These are phyloP conservation scores for Psilocybe tampanensis DNA, from an alignment of 768 basidiomycete species.

Conservation along the genomic window DNA sequence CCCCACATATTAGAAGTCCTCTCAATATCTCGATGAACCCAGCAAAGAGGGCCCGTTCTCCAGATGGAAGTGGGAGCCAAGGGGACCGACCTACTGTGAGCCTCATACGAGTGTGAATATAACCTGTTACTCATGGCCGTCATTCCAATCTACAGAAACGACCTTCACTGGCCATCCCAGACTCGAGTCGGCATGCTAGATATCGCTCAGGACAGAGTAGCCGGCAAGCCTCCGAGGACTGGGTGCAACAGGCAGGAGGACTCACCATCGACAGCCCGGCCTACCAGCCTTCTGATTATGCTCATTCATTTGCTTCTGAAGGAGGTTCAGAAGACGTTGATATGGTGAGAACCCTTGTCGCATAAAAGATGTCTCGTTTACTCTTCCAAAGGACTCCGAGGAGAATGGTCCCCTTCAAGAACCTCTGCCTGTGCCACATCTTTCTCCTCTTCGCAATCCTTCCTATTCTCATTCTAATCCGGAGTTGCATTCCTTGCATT, in stretches of 20 bases:
- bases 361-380: slow-evolving; percentile 1
- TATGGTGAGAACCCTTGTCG: slow-evolving; percentile 44
- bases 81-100: slow-evolving; percentile 57
- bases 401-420: slow-evolving; percentile 4
- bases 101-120: not conserved
- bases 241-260: slow-evolving; percentile 71
- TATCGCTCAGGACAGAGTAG: slow-evolving; percentile 36
- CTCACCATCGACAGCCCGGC: slow-evolving; percentile 64
- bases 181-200: slow-evolving; percentile 12
- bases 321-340: slow-evolving; percentile 44
- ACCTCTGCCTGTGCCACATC: not conserved
- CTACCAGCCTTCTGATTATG: slow-evolving; percentile 20
- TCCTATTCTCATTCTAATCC: slow-evolving; percentile 5
- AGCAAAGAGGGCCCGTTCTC: slow-evolving; percentile 66
- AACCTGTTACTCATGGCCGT: not conserved
- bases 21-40: slow-evolving; percentile 26
- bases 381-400: slow-evolving; percentile 25
- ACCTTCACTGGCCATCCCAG: slow-evolving; percentile 38
- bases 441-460: not conserved
- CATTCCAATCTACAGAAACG: slow-evolving; percentile 58
- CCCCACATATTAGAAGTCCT: slow-evolving; percentile 39
- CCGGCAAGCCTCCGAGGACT: slow-evolving; percentile 62
- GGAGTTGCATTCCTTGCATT: not conserved
- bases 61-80: slow-evolving; percentile 42
- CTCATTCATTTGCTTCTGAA: slow-evolving; percentile 15